Conservation (phyloP, 176 grass and related monocot species). For the Otatea glauca region DNA sequence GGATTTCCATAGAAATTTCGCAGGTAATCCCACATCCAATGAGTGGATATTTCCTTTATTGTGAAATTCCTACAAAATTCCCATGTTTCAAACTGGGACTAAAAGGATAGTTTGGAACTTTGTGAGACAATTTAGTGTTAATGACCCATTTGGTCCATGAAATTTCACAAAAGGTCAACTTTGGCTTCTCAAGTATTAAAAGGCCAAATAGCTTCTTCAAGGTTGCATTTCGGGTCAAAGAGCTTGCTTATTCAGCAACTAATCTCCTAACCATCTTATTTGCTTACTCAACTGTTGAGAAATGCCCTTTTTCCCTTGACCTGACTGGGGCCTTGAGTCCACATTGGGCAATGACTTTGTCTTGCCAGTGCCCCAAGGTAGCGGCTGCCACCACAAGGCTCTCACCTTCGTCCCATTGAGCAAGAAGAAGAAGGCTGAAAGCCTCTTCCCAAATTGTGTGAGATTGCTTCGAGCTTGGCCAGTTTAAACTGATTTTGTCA, state of each 20-base stretch:
- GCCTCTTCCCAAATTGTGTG: not conserved
- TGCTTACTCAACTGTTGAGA: not conserved
- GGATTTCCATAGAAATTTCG: not conserved
- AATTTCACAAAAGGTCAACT: not conserved
- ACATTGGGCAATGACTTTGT: not conserved
- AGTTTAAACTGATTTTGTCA: not conserved
- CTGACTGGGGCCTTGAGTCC: not conserved
- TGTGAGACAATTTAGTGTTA: not conserved
- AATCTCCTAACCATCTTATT: not conserved
- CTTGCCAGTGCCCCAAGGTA: not conserved
- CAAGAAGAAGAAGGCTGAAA: constrained; percentile 5
- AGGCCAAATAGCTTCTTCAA: not conserved
- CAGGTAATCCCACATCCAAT: not conserved
- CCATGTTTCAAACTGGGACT: not conserved
- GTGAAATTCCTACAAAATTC: not conserved
- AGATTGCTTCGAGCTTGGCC: not conserved
- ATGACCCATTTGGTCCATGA: not conserved
- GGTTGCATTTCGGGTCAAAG: not conserved
- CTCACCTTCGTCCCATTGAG: constrained; percentile 5
- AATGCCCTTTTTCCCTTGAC: not conserved
- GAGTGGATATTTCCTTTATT: not conserved
- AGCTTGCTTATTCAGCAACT: constrained; percentile 2
- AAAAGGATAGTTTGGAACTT: not conserved
- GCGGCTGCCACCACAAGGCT: not conserved
- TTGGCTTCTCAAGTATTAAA: not conserved